Evolutionary conservation across 1,139 yeast genomes (phyloP).

Genomic region (Candida mesenterica): DNA sequence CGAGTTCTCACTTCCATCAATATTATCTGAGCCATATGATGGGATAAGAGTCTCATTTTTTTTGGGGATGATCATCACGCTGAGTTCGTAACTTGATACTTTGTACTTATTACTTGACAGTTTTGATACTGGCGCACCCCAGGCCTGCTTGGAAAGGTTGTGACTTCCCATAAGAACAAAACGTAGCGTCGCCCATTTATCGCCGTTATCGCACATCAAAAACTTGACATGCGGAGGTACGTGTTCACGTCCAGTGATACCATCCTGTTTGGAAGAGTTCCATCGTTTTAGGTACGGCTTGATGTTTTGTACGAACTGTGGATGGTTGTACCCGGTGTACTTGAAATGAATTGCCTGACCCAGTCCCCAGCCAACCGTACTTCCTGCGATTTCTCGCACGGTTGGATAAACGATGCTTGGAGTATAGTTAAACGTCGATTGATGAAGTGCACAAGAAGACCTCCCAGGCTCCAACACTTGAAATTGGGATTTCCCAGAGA

Average conservation of each 20-base stretch:
- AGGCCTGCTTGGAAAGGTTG: constrained; percentile 64
- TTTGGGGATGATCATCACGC: constrained; percentile 37
- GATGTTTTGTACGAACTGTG: constrained; percentile 34
- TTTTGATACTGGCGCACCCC: constrained; percentile 46
- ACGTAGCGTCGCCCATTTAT: constrained; percentile 47
- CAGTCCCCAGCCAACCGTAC: constrained; percentile 45
- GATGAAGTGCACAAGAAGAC: constrained; percentile 25
- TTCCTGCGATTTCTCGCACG: constrained; percentile 42
- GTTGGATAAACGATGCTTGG: constrained; percentile 59
- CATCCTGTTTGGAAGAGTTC: constrained; percentile 17
- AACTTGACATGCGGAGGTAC: constrained; percentile 43
- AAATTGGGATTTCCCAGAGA: constrained; percentile 17
- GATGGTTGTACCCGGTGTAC: constrained; percentile 21
- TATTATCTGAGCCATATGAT: constrained; percentile 36
- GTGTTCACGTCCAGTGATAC: constrained; percentile 30
- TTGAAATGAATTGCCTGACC: constrained; percentile 60
- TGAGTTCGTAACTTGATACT: constrained; percentile 53
- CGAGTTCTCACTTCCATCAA: constrained; percentile 7
- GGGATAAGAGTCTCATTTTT: constrained; percentile 30
- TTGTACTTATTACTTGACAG: constrained; percentile 19
- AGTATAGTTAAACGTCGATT: constrained; percentile 26
- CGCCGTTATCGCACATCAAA: constrained; percentile 45
- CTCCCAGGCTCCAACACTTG: constrained; percentile 30
- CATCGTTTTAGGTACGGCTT: constrained; percentile 36
- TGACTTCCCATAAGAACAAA: constrained; percentile 72